These are phyloP conservation scores for Nicotiana benthamiana DNA, from an alignment of 257 asterid genomes.

Conservation along the genomic window DNA sequence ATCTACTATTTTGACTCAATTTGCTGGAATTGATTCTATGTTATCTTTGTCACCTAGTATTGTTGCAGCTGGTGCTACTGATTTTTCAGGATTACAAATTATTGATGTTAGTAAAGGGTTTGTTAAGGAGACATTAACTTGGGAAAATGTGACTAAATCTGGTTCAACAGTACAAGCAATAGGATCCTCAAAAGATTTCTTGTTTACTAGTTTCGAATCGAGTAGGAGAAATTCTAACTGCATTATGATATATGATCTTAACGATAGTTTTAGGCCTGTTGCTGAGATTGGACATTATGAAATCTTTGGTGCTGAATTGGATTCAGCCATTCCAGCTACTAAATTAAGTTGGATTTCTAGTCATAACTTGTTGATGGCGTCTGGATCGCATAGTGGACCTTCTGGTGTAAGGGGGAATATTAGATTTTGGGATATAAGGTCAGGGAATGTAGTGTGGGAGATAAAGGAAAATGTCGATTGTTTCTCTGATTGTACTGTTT, in stretches of 20 bases:
- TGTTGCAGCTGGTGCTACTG: constrained; percentile 93
- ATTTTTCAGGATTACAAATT: constrained; percentile 81
- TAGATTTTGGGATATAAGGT: constrained; percentile 77
- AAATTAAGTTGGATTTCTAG: constrained; percentile 63
- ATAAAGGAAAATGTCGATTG: constrained; percentile 71
- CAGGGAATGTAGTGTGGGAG: constrained; percentile 64
- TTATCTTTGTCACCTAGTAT: constrained; percentile 52
- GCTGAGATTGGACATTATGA: constrained; percentile 66
- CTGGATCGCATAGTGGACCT: constrained; percentile 91
- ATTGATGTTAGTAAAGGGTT: constrained; percentile 58
- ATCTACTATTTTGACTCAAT: constrained; percentile 74
- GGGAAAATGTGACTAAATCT: constrained; percentile 93
- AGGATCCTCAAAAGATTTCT: constrained; percentile 50
- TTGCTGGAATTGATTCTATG: constrained; percentile 72
- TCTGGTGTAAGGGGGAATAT: constrained; percentile 75
- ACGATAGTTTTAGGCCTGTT: constrained; percentile 43
- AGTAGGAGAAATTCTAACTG: constrained; percentile 80
- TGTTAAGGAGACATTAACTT: constrained; percentile 57
- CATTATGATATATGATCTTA: constrained; percentile 67
- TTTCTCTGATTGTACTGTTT: constrained; percentile 68
- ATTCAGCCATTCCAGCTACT: constrained; percentile 88
- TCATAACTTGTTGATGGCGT: constrained; percentile 83
- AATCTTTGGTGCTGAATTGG: constrained; percentile 80
- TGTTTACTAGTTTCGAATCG: constrained; percentile 91
- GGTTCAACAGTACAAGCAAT: constrained; percentile 84